These are phyloP conservation scores for Neopestalotiopsis clavispora DNA, from an alignment of 2,329 filamentous ascomycete genomes.

Conservation along the genomic window DNA sequence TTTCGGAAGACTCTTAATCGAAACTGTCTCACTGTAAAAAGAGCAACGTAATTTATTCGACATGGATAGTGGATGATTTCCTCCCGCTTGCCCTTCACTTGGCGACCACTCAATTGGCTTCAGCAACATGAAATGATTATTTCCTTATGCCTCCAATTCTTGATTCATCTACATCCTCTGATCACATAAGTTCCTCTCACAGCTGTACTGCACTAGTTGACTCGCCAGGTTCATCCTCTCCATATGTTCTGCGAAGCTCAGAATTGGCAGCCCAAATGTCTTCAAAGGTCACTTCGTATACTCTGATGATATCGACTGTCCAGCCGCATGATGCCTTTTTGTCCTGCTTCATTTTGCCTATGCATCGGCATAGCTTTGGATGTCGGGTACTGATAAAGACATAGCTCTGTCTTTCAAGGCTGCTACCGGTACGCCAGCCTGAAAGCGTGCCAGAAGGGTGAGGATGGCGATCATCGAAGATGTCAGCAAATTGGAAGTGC, in stretches of 20 bases:
- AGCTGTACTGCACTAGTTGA: neutral
- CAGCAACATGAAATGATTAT: too few species aligned
- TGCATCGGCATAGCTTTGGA: conserved; percentile 32
- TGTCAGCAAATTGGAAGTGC: conserved; percentile 66
- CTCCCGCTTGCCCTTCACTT: too few species aligned
- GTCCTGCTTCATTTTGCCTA: conserved; percentile 33
- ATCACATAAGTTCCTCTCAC: neutral
- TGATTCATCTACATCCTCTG: neutral
- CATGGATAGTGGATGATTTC: too few species aligned
- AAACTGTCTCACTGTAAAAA: too few species aligned
- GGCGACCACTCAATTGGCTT: too few species aligned
- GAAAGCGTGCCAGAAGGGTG: conserved; percentile 40
- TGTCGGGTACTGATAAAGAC: conserved; percentile 27
- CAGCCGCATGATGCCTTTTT: conserved; percentile 28
- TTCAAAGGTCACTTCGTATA: conserved; percentile 31
- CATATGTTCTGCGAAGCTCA: conserved; percentile 20
- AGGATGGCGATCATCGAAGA: conserved; percentile 64
- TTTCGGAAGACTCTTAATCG: too few species aligned
- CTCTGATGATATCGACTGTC: conserved; percentile 30
- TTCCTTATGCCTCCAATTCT: neutral
- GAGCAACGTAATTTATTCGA: too few species aligned
- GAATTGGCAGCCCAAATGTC: conserved; percentile 30
- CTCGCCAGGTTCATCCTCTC: conserved; percentile 10
- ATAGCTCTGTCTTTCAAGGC: conserved; percentile 31
- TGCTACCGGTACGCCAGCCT: conserved; percentile 32